A percentile compares a stretch with the other conserved stretches of the same genome.
phyloP scores from a whole-genome alignment of 148 eudicot species.

The Diospyros lotus region DNA sequence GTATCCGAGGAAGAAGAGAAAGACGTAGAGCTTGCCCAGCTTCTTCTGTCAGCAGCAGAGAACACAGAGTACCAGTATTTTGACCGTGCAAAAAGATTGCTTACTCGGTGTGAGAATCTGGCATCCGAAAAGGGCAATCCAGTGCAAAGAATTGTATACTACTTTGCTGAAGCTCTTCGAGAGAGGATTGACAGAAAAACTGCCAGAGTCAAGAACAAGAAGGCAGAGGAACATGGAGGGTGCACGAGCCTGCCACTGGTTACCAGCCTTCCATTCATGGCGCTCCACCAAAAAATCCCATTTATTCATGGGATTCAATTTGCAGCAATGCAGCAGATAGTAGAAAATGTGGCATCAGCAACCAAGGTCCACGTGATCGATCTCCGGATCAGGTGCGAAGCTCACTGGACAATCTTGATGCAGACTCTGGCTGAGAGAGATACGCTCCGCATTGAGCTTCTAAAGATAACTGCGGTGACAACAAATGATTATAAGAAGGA shows the following conservation, averaged over 20 bases:
- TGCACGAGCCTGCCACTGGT: background rate
- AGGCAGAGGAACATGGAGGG: background rate
- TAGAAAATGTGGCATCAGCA: too few relatives aligned
- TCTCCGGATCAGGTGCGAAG: slow-evolving; percentile 20
- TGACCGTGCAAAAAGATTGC: slow-evolving; percentile 24
- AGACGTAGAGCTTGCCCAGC: slow-evolving; percentile 33
- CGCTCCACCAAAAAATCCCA: too few relatives aligned
- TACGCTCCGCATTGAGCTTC: slow-evolving; percentile 10
- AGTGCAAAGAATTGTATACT: slow-evolving; percentile 26
- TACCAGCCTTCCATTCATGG: slow-evolving; percentile 11
- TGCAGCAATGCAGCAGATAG: too few relatives aligned
- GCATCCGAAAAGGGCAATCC: slow-evolving; percentile 33
- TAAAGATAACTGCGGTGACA: slow-evolving; percentile 31
- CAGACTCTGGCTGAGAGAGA: slow-evolving; percentile 20
- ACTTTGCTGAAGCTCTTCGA: slow-evolving; percentile 31
- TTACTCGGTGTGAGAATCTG: slow-evolving; percentile 14
- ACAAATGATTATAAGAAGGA: slow-evolving; percentile 2
- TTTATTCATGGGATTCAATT: too few relatives aligned
- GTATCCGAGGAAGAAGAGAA: slow-evolving; percentile 19
- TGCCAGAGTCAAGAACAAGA: background rate
- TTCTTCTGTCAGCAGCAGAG: slow-evolving; percentile 37
- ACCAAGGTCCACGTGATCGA: slow-evolving; percentile 35
- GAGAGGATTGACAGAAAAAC: slow-evolving; percentile 31
- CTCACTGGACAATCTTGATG: slow-evolving; percentile 25
- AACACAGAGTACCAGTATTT: slow-evolving; percentile 24